These are phyloP conservation scores for Themeda triandra DNA, from an alignment of 176 grass and related monocot species.

Conservation along the genomic window DNA sequence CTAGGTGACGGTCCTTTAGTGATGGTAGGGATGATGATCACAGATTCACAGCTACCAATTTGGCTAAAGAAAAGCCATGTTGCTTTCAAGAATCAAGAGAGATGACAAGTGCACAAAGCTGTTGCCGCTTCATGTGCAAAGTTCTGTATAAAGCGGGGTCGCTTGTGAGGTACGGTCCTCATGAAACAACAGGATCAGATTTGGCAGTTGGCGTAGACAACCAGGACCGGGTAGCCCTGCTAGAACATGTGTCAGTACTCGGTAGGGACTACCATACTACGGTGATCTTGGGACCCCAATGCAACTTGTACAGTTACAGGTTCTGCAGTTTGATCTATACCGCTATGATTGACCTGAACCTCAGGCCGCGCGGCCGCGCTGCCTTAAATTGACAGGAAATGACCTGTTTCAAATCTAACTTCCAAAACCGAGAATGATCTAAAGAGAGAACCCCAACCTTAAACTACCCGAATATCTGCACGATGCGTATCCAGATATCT, in stretches of 20 bases:
- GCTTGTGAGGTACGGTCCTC: not conserved
- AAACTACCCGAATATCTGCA: not conserved
- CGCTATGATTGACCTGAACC: constrained; percentile 12
- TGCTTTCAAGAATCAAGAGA: not conserved
- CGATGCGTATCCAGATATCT: no score
- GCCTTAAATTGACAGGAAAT: not conserved
- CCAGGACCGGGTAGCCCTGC: not conserved
- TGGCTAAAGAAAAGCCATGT: not conserved
- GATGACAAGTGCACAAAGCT: not conserved
- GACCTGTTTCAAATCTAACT: not conserved
- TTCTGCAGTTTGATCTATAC: not conserved
- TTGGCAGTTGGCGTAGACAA: not conserved
- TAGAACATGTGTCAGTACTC: not conserved
- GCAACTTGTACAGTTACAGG: no score
- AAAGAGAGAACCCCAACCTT: not conserved
- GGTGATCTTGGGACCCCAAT: not conserved
- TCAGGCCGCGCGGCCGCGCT: no score
- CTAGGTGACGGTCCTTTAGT: no score
- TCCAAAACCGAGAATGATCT: not conserved
- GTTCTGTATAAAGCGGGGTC: not conserved
- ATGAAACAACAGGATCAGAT: constrained; percentile 8
- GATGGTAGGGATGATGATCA: not conserved
- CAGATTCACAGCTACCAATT: not conserved
- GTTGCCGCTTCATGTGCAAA: not conserved
- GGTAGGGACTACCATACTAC: not conserved